Percentiles rank a stretch among this genome's conserved stretches.
Conservation (phyloP, 208 protist genomes). For the Acanthamoeba triangularis region DNA sequence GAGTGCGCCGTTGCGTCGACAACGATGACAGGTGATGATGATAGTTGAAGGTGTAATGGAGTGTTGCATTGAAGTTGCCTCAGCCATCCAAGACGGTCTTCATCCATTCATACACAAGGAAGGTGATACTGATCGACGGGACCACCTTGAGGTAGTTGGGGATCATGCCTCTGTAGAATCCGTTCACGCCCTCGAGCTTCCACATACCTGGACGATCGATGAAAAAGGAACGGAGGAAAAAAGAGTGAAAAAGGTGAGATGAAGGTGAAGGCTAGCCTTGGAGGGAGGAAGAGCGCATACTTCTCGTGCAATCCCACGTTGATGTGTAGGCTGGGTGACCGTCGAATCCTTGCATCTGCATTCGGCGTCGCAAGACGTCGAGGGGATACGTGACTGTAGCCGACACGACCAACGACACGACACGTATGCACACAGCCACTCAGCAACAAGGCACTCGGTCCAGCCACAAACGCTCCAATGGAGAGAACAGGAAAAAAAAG, state of each 20-base stretch:
- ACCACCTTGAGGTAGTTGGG: conserved; percentile 88
- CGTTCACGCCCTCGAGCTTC: conserved; percentile 68
- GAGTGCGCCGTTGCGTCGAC: too few relatives aligned
- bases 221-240: too few relatives aligned
- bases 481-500: too few relatives aligned
- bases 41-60: too few relatives aligned
- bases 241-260: too few relatives aligned
- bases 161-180: conserved; percentile 83
- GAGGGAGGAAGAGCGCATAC: not conserved
- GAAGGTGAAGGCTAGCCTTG: too few relatives aligned
- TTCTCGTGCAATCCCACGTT: conserved; percentile 70
- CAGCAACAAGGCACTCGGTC: too few relatives aligned
- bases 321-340: conserved; percentile 37
- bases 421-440: too few relatives aligned
- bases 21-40: too few relatives aligned
- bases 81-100: conserved; percentile 78
- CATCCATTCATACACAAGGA: conserved; percentile 84
- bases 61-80: too few relatives aligned
- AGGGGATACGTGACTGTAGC: conserved; percentile 86
- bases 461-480: too few relatives aligned
- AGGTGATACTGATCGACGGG: conserved; percentile 82
- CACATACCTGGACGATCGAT: not conserved
- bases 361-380: conserved; percentile 82
- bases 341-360: conserved; percentile 84
- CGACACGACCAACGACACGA: not conserved